phyloP scores from a whole-genome alignment of 257 asterid species.

The Sherardia arvensis region DNA sequence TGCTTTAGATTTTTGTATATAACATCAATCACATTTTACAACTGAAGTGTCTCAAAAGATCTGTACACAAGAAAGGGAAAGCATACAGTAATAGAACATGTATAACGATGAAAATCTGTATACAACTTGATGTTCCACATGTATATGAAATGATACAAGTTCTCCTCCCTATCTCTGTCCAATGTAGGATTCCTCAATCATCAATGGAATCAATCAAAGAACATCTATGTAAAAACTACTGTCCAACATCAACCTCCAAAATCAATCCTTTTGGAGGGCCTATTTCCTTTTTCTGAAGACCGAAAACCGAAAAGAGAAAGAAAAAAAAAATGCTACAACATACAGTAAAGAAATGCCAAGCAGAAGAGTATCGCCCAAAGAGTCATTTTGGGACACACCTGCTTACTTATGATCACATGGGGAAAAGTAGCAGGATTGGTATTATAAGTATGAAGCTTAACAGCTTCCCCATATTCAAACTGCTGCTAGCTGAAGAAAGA shows the following conservation, averaged over 20 bases:
- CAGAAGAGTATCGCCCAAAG: conserved; percentile 13
- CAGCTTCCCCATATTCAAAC: conserved; percentile 19
- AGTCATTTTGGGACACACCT: conserved; percentile 16
- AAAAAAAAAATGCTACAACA: not conserved
- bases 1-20: not conserved
- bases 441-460: conserved; percentile 32
- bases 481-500: conserved; percentile 40
- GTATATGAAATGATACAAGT: not conserved
- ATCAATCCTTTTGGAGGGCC: conserved; percentile 6
- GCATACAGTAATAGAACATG: not conserved
- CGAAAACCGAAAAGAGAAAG: too few species aligned
- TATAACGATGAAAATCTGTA: not conserved
- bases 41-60: not conserved
- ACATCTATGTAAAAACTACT: not conserved
- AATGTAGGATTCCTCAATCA: not conserved
- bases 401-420: conserved; percentile 31
- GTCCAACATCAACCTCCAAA: conserved; percentile 5
- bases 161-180: conserved; percentile 5
- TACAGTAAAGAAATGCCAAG: conserved; percentile 6
- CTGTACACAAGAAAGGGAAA: not conserved
- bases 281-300: not conserved
- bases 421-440: conserved; percentile 13
- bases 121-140: conserved; percentile 2
- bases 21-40: not conserved
- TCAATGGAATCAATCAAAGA: conserved; percentile 2